phyloP scores from a whole-genome alignment of 352 stramenopile species.

The Aphanomyces stellatus region DNA sequence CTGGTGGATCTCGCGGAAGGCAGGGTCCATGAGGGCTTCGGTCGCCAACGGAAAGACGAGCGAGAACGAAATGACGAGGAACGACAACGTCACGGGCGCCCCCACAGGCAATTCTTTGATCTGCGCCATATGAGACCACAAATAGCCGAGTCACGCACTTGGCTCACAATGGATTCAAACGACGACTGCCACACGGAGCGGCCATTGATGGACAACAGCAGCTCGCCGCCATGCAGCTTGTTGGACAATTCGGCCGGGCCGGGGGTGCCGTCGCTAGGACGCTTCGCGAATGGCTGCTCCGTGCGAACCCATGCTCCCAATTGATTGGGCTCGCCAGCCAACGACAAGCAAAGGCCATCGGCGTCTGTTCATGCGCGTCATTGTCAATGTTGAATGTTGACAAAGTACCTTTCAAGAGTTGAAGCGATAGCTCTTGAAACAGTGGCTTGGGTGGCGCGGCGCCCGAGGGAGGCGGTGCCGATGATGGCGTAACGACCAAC shows the following conservation, averaged over 20 bases:
- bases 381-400: neutral
- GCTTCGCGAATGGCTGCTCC: constrained; percentile 58
- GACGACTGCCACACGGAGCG: constrained; percentile 40
- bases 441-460: constrained; percentile 10
- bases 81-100: constrained; percentile 35
- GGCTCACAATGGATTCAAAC: constrained; percentile 62
- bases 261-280: constrained; percentile 31
- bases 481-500: constrained; percentile 41
- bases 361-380: constrained; percentile 41
- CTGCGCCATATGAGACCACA: neutral
- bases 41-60: constrained; percentile 41
- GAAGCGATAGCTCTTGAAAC: neutral
- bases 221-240: constrained; percentile 48
- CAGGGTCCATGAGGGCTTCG: constrained; percentile 33
- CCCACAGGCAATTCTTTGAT: constrained; percentile 52
- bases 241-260: constrained; percentile 55
- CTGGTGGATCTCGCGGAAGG: constrained; percentile 41
- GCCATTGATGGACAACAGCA: constrained; percentile 50
- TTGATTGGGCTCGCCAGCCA: constrained; percentile 59
- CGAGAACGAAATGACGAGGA: constrained; percentile 55
- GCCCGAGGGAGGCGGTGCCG: constrained; percentile 33
- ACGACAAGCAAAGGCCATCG: constrained; percentile 68
- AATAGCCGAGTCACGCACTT: neutral
- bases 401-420: neutral
- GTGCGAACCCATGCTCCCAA: constrained; percentile 75